Evolutionary conservation across 192 early-diverging fungal genomes (phyloP).

Genomic region (Tieghemiomyces parasiticus): DNA sequence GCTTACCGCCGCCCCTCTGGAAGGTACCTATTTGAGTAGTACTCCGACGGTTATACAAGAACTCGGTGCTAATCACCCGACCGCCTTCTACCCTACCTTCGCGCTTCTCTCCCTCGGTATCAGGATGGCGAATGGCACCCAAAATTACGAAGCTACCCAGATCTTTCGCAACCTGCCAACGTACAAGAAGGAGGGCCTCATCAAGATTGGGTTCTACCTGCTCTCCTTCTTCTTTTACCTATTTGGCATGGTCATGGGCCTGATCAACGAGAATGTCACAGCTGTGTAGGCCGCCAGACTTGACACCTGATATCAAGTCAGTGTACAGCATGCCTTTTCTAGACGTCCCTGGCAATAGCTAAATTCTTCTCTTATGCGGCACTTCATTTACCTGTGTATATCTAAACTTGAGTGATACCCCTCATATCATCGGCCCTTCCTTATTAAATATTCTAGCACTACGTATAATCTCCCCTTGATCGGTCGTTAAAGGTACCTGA

Average conservation of each 20-base stretch:
- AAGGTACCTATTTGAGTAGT: not conserved
- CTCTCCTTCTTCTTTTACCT: constrained; percentile 88
- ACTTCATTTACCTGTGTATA: no score
- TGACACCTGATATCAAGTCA: no score
- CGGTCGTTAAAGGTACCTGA: no score
- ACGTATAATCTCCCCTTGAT: no score
- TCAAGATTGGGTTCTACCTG: constrained; percentile 94
- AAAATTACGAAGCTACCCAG: constrained; percentile 95
- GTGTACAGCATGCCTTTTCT: no score
- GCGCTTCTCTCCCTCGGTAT: constrained; percentile 5
- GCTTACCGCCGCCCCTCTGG: not conserved
- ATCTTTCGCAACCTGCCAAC: constrained; percentile 84
- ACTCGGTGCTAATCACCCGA: not conserved
- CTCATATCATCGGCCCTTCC: no score
- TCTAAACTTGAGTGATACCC: no score
- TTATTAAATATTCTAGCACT: no score
- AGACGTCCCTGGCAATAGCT: no score
- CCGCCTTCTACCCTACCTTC: not conserved
- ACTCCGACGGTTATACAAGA: not conserved
- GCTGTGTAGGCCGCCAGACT: no score
- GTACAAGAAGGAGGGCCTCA: constrained; percentile 93
- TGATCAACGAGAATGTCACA: constrained; percentile 38
- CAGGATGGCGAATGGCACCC: constrained; percentile 65
- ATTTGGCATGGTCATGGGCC: constrained; percentile 49
- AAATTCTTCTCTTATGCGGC: no score